Evolutionary conservation across 2,329 filamentous ascomycete species (phyloP), one percentile per base, ranked within the genome.

Genomic region (Clarireedia monteithiana): DNA sequence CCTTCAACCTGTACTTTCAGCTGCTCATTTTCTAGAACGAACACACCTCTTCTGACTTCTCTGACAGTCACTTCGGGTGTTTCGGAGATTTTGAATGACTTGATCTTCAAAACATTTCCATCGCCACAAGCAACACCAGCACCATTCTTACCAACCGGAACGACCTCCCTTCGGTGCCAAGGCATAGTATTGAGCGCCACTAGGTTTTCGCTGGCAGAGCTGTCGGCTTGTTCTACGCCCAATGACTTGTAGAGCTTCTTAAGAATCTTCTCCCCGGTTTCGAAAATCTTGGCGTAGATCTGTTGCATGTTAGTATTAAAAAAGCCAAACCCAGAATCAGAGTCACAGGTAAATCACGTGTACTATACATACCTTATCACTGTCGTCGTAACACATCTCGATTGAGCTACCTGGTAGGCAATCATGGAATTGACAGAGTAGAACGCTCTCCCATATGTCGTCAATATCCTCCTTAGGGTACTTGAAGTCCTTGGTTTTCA

Each of bases 311-410:
- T 58, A 73, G 67, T 56, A 60, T 58, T 52, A 46, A 45, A 23
- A 50, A 27, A 23, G 5, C 17, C 42, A 15, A 45, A 48, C 40
- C 17, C 26, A 26, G 3, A 12, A 34, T 34, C 30, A 12, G 30
- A 34, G 5, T 34, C 30, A 12, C 9, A 34, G 12, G 3, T 34
- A 12, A 34, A 12, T 34, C 10, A 17, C 2, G 20, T 2, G 20
- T n/a, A 12, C 6, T 34, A 14, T 46, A 64, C 73, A 69, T 71
- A 83, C 81, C 73, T 91, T 81, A 68, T 96, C 88, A 3, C 91
- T 95, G 69, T 99, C 94, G 69, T 95, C 89, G 66, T 97, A 97
- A 71, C 91, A 96, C 91, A 97, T 96, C 71, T 95, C 91, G 64
- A 99, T 97, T 36, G 84, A 89, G 68, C 90, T 96, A 55, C 94